Percentiles rank a stretch among this genome's conserved stretches.
Evolutionary conservation across 176 grass and related monocot species (phyloP).

Genomic region (Aegilops umbellulata): DNA sequence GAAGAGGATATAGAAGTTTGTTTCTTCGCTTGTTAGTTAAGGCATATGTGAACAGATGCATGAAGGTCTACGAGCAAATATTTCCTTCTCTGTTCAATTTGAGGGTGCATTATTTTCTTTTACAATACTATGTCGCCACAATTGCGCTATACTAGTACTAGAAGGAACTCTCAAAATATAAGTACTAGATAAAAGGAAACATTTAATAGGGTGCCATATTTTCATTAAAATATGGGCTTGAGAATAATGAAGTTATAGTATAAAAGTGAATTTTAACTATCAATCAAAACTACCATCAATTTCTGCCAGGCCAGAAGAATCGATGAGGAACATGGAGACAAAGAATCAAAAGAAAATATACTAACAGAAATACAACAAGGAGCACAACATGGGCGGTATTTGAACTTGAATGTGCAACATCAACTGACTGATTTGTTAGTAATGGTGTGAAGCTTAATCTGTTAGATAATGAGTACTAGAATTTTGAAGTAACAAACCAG

Average conservation of each 20-base stretch:
- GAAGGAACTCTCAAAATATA: not conserved
- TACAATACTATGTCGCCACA: not conserved
- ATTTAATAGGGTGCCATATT: not conserved
- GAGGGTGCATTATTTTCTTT: not conserved
- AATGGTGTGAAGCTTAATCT: not conserved
- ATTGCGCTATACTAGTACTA: not conserved
- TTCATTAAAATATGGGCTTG: not conserved
- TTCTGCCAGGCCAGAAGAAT: not conserved
- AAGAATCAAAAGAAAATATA: not conserved
- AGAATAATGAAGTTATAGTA: not conserved
- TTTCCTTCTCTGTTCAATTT: not conserved
- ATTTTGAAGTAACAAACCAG: slow-evolving; percentile 59
- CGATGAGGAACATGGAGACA: not conserved
- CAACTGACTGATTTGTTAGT: not conserved
- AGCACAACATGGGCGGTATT: not conserved
- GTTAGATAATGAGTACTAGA: not conserved
- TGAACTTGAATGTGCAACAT: not conserved
- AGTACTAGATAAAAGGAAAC: not conserved
- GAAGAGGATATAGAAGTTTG: not conserved
- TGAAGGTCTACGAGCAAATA: not conserved
- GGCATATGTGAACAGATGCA: not conserved
- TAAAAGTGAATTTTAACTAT: not conserved
- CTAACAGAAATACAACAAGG: not conserved
- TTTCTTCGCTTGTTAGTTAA: not conserved
- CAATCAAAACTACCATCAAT: not conserved